Conservation (phyloP, 2,329 filamentous ascomycete species). For the Cladosporium halotolerans region DNA sequence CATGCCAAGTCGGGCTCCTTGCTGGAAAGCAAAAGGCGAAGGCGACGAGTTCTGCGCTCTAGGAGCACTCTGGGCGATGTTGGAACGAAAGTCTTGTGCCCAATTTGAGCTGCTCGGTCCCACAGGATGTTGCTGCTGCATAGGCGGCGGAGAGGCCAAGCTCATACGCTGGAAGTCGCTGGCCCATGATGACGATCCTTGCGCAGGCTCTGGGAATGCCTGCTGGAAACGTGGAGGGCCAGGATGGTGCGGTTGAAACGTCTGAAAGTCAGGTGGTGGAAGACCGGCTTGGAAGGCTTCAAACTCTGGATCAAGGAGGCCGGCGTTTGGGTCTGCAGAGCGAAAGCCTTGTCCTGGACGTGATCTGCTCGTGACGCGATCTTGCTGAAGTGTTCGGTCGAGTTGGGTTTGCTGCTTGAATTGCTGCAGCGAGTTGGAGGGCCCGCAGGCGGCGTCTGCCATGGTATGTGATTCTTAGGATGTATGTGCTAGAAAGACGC, state of each 20-base stretch:
- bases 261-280: conserved; percentile 35
- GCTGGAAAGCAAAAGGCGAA: conserved; percentile 28
- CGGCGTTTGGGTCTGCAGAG: conserved; percentile 49
- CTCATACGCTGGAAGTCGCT: conserved; percentile 45
- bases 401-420: conserved; percentile 64
- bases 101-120: conserved; percentile 35
- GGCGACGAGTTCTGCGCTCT: conserved; percentile 22
- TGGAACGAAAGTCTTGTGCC: conserved; percentile 55
- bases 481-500: background rate
- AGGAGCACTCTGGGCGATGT: conserved; percentile 32
- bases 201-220: conserved; percentile 1
- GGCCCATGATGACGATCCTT: conserved; percentile 39
- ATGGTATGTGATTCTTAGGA: conserved; percentile 36
- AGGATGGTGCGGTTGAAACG: conserved; percentile 29
- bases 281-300: conserved; percentile 59
- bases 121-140: conserved; percentile 43
- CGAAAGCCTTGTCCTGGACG: conserved; percentile 52
- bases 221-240: conserved; percentile 16
- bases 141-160: conserved; percentile 35
- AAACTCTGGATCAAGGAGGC: conserved; percentile 59
- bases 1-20: conserved; percentile 25
- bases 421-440: conserved; percentile 67
- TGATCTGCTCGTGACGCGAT: conserved; percentile 54
- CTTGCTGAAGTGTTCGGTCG: conserved; percentile 67
- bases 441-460: conserved; percentile 65